These are phyloP conservation scores for Syzygium jambos DNA, from an alignment of 345 rosid genomes.

Conservation along the genomic window DNA sequence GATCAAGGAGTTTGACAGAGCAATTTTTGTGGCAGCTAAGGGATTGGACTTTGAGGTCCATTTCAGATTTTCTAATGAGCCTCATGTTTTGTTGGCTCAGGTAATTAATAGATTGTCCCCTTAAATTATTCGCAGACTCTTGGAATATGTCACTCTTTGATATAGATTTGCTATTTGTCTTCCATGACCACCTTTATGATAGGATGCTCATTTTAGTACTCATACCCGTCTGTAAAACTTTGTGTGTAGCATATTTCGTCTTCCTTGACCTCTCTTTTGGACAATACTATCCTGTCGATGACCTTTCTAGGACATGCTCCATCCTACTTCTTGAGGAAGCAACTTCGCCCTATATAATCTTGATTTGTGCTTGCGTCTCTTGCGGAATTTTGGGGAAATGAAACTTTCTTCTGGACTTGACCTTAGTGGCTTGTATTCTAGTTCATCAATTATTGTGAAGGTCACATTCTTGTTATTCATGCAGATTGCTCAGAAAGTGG, in stretches of 20 bases:
- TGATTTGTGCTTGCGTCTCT: background rate
- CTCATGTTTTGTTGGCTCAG: slow-evolving; percentile 85
- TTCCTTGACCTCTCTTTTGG: no score
- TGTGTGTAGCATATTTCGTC: background rate
- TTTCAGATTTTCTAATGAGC: slow-evolving; percentile 58
- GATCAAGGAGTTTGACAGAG: slow-evolving; percentile 29
- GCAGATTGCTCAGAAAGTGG: slow-evolving; percentile 77
- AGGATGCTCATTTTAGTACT: background rate
- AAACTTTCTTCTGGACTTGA: background rate
- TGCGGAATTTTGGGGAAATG: background rate
- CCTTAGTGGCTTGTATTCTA: background rate
- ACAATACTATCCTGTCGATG: background rate
- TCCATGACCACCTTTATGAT: background rate
- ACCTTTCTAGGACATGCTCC: background rate
- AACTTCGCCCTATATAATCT: background rate
- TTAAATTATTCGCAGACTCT: background rate
- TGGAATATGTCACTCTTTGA: background rate
- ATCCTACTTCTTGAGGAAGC: background rate
- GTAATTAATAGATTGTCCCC: slow-evolving; percentile 23
- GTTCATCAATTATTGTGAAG: background rate
- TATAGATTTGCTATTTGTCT: background rate
- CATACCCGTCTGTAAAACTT: background rate
- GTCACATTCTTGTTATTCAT: background rate
- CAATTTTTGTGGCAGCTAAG: slow-evolving; percentile 24
- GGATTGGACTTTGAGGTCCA: slow-evolving; percentile 61